Conservation (phyloP, 2,329 filamentous ascomycete species). For the Pyricularia pennisetigena region DNA sequence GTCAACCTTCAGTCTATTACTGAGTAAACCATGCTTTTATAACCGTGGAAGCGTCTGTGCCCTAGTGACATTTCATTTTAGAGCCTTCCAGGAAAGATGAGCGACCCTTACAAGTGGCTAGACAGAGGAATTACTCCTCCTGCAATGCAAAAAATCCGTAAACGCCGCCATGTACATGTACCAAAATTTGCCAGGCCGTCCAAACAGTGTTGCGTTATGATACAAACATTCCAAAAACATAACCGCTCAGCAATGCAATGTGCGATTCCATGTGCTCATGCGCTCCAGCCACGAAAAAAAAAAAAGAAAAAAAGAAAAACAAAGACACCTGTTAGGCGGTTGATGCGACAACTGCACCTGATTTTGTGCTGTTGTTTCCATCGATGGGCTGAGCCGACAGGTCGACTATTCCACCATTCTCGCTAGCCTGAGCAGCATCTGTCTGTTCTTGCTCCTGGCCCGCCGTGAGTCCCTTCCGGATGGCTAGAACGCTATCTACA, state of each 20-base stretch:
- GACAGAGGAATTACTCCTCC: background rate
- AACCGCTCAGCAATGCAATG: background rate
- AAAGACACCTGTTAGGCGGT: background rate
- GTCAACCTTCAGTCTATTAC: background rate
- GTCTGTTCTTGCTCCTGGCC: slow-evolving; percentile 16
- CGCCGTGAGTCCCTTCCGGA: slow-evolving; percentile 74
- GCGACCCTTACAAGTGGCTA: background rate
- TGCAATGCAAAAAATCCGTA: background rate
- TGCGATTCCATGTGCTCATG: background rate
- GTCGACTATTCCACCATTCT: background rate
- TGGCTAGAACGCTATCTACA: slow-evolving; percentile 87
- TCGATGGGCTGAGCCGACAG: background rate
- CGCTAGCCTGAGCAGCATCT: background rate
- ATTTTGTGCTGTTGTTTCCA: background rate
- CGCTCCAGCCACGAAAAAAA: background rate
- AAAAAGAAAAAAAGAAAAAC: too few relatives aligned
- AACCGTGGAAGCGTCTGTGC: background rate
- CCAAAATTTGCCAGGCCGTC: background rate
- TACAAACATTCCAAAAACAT: background rate
- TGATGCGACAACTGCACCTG: background rate
- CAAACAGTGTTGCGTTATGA: background rate
- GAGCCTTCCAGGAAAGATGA: too few relatives aligned
- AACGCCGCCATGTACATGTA: background rate
- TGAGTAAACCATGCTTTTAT: background rate
- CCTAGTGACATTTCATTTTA: background rate